A percentile compares a stretch with the other conserved stretches of the same genome.
Evolutionary conservation across 306 rosid genomes (phyloP).

Genomic region (Biancaea sappan): DNA sequence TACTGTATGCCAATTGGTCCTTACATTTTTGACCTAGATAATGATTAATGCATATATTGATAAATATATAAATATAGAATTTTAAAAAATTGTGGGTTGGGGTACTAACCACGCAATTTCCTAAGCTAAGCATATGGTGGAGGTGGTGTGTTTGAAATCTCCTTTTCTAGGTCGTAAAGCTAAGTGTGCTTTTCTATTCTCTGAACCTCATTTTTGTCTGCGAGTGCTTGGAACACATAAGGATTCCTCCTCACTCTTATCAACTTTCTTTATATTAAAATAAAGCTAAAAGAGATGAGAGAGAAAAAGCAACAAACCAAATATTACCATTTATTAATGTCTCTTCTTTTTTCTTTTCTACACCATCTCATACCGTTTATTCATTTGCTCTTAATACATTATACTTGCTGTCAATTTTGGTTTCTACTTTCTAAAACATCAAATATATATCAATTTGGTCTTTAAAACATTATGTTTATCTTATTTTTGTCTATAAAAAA

Average conservation of each 20-base stretch:
- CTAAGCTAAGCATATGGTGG: slow-evolving; percentile 66
- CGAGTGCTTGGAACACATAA: slow-evolving; percentile 84
- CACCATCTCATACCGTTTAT: slow-evolving; percentile 38
- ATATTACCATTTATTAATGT: slow-evolving; percentile 45
- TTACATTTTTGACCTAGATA: too few species aligned
- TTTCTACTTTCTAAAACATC: too few species aligned
- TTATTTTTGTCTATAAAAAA: too few species aligned
- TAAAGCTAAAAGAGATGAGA: slow-evolving; percentile 34
- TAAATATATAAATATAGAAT: too few species aligned
- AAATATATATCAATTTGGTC: too few species aligned
- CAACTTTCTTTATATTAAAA: slow-evolving; percentile 49
- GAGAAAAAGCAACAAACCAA: slow-evolving; percentile 31
- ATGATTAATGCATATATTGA: too few species aligned
- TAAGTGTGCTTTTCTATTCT: slow-evolving; percentile 71
- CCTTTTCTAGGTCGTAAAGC: slow-evolving; percentile 98
- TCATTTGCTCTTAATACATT: too few species aligned
- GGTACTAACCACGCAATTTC: slow-evolving; percentile 87
- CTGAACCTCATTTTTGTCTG: slow-evolving; percentile 89
- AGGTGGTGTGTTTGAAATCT: slow-evolving; percentile 71
- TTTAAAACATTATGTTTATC: too few species aligned
- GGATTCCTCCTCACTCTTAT: slow-evolving; percentile 68
- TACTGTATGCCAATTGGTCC: too few species aligned
- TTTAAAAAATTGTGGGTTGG: slow-evolving; percentile 24
- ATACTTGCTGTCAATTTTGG: too few species aligned
- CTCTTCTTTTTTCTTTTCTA: slow-evolving; percentile 46